A percentile compares a stretch with the other conserved stretches of the same genome.
Conservation (phyloP, 2,329 filamentous ascomycete species). For the Venturia carpophila region DNA sequence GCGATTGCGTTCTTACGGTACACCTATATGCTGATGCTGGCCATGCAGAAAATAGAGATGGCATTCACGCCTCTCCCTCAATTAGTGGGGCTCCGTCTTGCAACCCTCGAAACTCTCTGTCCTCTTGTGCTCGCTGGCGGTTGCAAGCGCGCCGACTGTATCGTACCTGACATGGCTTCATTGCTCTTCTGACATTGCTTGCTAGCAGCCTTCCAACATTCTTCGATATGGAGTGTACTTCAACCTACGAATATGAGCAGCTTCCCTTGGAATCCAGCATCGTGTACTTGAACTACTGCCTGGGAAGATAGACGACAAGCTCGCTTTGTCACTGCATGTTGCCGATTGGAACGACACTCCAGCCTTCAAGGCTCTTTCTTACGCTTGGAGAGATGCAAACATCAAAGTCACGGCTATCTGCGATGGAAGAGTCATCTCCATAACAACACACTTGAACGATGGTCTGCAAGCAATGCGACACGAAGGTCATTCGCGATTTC, state of each 20-base stretch:
- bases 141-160: not conserved
- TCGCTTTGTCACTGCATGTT: constrained; percentile 1
- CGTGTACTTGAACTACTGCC: constrained; percentile 13
- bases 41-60: too few relatives aligned
- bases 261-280: not conserved
- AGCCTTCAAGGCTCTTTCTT: constrained; percentile 20
- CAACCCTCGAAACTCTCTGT: not conserved
- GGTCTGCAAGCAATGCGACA: constrained; percentile 16
- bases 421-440: not conserved
- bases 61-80: too few relatives aligned
- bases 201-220: not conserved
- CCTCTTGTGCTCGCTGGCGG: not conserved
- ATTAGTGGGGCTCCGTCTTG: too few relatives aligned
- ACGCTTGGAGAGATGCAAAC: constrained; percentile 19
- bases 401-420: constrained; percentile 5
- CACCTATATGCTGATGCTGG: too few relatives aligned
- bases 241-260: constrained; percentile 4
- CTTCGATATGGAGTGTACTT: not conserved
- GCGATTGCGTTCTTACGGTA: too few relatives aligned
- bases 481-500: not conserved
- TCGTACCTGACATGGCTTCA: not conserved
- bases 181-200: not conserved
- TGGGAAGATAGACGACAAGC: not conserved
- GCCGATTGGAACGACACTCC: constrained; percentile 5
- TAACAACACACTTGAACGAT: constrained; percentile 17